Evolutionary conservation across 257 asterid genomes (phyloP).

Genomic region (Solanum medicagineum): DNA sequence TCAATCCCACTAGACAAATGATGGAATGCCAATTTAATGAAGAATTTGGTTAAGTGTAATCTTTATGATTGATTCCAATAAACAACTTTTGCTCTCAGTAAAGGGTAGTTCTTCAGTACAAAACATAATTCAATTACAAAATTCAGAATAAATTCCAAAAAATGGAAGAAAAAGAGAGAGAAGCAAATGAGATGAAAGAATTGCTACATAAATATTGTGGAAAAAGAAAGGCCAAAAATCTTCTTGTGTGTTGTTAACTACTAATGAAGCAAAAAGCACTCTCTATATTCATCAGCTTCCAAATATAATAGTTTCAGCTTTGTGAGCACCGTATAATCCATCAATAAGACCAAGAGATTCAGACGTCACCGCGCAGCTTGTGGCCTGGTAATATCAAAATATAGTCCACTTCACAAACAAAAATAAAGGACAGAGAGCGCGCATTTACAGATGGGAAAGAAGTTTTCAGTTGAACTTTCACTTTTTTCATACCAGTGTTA

Average conservation of each 20-base stretch:
- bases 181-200: conserved; percentile 25
- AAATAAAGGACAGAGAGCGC: neutral
- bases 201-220: conserved; percentile 33
- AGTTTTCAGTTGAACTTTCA: neutral
- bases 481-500: conserved; percentile 11
- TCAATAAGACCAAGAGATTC: conserved; percentile 9
- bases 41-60: neutral
- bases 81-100: conserved; percentile 4
- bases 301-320: conserved; percentile 23
- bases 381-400: neutral
- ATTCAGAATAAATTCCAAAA: conserved; percentile 21
- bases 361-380: neutral
- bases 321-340: neutral
- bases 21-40: neutral
- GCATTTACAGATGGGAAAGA: neutral
- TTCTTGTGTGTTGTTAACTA: conserved; percentile 13
- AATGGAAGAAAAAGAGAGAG: neutral
- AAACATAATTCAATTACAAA: conserved; percentile 33
- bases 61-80: conserved; percentile 11
- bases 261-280: conserved; percentile 27
- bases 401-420: neutral
- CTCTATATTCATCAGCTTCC: conserved; percentile 48
- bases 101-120: conserved; percentile 17
- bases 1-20: neutral
- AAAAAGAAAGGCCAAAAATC: conserved; percentile 22